Evolutionary conservation across 441 rosid species (phyloP), one percentile per base, ranked within the genome.

Genomic region (Euphorbia corollata): DNA sequence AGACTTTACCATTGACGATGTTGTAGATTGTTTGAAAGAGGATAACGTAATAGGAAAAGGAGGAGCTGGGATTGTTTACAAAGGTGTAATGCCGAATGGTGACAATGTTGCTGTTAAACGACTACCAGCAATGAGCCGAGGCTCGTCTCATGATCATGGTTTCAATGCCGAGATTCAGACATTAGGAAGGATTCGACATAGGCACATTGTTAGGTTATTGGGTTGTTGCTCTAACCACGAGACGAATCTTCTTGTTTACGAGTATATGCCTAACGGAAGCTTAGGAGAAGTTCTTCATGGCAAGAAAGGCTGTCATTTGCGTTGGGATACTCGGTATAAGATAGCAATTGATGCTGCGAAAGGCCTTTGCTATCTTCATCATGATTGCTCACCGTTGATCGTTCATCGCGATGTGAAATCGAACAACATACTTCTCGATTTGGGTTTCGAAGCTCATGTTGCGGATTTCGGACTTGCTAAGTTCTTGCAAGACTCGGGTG

Each of bases 141-240:
- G 98, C 0, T 93, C 97, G 22, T 85, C 96, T 34, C 97, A 93
- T 27, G 98, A 93, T 72, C 98, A 93, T 38, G 98, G 98, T 4
- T 93, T 93, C 86, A 93, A 90, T 48, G 98, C 98, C 0, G 98
- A 93, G 87, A 93, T 93, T 59, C 98, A 93, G 64, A 93, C 98
- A 0, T 73, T 93, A 68, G 98, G 98, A 11, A 86, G 86, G 84
- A 93, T 93, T 45, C 71, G 98, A 69, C 98, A 93, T 74, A 76
- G 98, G 43, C 89, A 93, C 75, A 93, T 93, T 13, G 98, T 93
- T 59, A 85, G 97, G 69, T 64, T 93, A 12, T 68, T 93, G 48
- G 98, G 98, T 0, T 93, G 89, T 62, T 93, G 98, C 70, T 93
- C 97, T 0, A 93, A 93, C 75, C 97, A 93, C 41, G 98, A 93